Evolutionary conservation across 2,329 filamentous ascomycete genomes (phyloP).

Genomic region (Hypomyces perniciosus): DNA sequence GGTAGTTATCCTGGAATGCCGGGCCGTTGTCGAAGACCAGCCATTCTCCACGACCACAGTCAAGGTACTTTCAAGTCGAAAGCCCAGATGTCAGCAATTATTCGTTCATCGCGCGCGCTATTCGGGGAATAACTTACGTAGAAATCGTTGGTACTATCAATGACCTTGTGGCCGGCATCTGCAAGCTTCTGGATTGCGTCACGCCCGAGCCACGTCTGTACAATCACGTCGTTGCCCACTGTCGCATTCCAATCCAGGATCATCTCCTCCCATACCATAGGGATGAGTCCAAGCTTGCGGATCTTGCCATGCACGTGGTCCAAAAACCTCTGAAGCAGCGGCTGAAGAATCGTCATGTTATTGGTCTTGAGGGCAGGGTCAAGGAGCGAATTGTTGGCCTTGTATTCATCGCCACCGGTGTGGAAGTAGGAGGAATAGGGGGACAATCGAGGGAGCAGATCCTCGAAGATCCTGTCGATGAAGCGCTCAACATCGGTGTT

Average conservation of each 20-base stretch:
- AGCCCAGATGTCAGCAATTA: background rate
- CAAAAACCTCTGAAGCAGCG: conserved; percentile 73
- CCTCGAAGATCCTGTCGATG: conserved; percentile 64
- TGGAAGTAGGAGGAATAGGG: conserved; percentile 74
- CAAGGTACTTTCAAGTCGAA: conserved; percentile 56
- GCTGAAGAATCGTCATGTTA: conserved; percentile 57
- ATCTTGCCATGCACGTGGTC: conserved; percentile 63
- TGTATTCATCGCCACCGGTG: conserved; percentile 83
- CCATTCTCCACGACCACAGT: conserved; percentile 78
- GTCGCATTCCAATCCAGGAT: conserved; percentile 71
- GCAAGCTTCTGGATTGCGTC: conserved; percentile 56
- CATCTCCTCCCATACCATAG: conserved; percentile 88
- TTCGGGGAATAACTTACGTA: conserved; percentile 50
- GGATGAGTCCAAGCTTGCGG: conserved; percentile 56
- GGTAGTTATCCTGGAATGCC: conserved; percentile 45
- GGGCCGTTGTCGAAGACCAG: conserved; percentile 60
- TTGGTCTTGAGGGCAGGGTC: conserved; percentile 69
- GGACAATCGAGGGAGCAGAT: conserved; percentile 65
- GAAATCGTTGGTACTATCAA: conserved; percentile 70
- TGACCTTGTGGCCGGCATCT: conserved; percentile 59
- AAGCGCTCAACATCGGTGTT: conserved; percentile 64
- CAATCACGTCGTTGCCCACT: conserved; percentile 62
- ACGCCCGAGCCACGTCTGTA: conserved; percentile 72
- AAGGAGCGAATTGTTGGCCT: conserved; percentile 57
- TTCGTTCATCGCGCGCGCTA: background rate